Evolutionary conservation across 441 rosid genomes (phyloP).

Genomic region (Metrosideros polymorpha): DNA sequence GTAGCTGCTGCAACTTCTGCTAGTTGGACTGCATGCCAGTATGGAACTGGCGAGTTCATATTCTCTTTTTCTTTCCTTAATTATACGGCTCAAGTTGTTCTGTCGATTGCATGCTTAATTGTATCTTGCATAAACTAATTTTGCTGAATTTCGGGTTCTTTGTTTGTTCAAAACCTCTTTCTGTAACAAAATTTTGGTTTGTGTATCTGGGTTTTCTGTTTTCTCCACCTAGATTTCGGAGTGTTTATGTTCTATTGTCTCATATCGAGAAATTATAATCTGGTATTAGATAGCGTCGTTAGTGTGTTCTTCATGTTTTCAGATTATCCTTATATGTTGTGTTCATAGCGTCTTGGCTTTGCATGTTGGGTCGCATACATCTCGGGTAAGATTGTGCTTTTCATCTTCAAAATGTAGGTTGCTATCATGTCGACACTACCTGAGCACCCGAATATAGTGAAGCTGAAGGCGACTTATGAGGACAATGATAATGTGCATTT

Average conservation of each 20-base stretch:
- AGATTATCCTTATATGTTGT: background rate
- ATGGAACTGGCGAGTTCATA: background rate
- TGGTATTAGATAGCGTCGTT: background rate
- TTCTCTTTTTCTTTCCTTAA: background rate
- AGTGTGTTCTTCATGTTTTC: background rate
- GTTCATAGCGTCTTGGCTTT: background rate
- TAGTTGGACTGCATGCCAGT: background rate
- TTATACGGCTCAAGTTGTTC: background rate
- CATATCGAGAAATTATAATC: background rate
- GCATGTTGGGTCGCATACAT: background rate
- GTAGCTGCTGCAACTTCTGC: background rate
- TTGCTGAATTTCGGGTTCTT: background rate
- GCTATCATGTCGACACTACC: slow-evolving; percentile 85
- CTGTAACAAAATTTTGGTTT: background rate
- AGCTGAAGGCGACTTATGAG: slow-evolving; percentile 81
- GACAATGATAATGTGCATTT: slow-evolving; percentile 79
- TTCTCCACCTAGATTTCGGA: background rate
- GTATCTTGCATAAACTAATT: background rate
- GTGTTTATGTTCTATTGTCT: background rate
- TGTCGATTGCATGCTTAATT: background rate
- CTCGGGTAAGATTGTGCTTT: background rate
- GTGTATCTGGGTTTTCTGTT: background rate
- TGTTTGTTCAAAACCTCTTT: background rate
- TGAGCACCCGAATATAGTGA: slow-evolving; percentile 73
- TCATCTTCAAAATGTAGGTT: slow-evolving; percentile 15